Base-by-base conservation (phyloP, 169 alveolate species). In the Eimeria falciformis region DNA sequence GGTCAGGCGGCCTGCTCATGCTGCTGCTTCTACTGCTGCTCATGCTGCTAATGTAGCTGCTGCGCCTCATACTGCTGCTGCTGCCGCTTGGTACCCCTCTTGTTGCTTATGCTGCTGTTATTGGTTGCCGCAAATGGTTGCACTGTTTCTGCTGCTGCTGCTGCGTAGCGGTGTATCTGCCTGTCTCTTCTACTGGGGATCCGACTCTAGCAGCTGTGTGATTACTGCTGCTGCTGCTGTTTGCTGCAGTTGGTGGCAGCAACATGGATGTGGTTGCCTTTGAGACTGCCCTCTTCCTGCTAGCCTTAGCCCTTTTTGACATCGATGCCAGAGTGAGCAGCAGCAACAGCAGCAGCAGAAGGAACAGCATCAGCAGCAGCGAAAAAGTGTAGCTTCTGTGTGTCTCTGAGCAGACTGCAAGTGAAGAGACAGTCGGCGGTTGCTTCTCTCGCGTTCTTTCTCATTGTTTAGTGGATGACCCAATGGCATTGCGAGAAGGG, bases 161-260 rank as follows among this genome's bases (percentile, higher is more conserved):
- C n/a, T n/a, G n/a, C n/a, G n/a, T n/a, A n/a, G n/a, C n/a, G n/a
- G n/a, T n/a, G n/a, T n/a, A n/a, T n/a, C n/a, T n/a, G n/a, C n/a
- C n/a, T n/a, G n/a, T n/a, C n/a, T n/a, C n/a, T n/a, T n/a, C n/a
- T n/a, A n/a, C n/a, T n/a, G 45, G 78, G 33, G 43, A 12, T 17
- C 47, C 78, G n/a, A 25, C 78, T n/a, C 45, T 45, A n/a, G 78
- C 37, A 25, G 78, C 78, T 12, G 45, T 66, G 58, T 50, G 58
- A 7, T 50, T 50, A 14, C 71, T 58, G 27, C 27, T 58, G 11
- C 71, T 58, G 33, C 27, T 58, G 9, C 7, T n/a, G 71, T 5
- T 58, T 58, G 71, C 71, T 58, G 71, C 71, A 58, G 71, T 58
- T 21, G 71, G 33, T 7, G 71, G 71, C 9, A 58, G 71, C 71